phyloP scores from a whole-genome alignment of 1,139 yeast genomes.

The Zygoascus sp. region DNA sequence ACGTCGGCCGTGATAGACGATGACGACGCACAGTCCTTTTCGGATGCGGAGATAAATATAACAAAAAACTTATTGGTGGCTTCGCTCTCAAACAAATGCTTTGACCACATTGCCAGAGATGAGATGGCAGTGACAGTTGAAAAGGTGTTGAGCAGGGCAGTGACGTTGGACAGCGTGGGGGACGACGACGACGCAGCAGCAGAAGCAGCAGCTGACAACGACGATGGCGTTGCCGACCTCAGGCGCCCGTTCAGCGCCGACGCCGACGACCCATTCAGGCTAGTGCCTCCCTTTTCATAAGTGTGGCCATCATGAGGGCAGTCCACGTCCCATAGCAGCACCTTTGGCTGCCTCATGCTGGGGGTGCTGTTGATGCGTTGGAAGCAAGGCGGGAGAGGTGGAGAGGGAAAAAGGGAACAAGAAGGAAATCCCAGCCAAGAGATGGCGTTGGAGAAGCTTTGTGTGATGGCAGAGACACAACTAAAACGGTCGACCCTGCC shows the following conservation, averaged over 20 bases:
- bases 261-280: neutral
- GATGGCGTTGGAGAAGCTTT: neutral
- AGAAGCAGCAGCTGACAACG: too few relatives aligned
- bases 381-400: neutral
- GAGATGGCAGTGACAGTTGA: conserved; percentile 7
- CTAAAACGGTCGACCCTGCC: neutral
- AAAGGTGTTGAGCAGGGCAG: neutral
- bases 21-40: neutral
- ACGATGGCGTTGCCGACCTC: too few relatives aligned
- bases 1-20: conserved; percentile 8
- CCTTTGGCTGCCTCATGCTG: conserved; percentile 3
- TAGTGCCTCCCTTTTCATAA: neutral
- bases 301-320: neutral
- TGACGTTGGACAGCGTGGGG: neutral
- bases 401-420: neutral
- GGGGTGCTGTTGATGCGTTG: neutral
- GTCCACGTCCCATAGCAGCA: neutral
- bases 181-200: too few relatives aligned
- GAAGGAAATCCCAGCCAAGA: neutral
- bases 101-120: conserved; percentile 1
- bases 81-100: conserved; percentile 3
- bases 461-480: neutral
- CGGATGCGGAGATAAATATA: conserved; percentile 4
- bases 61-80: conserved; percentile 14
- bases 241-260: neutral